phyloP scores from a whole-genome alignment of 192 early-diverging fungal genomes.

The Dimargaris cristalligena region DNA sequence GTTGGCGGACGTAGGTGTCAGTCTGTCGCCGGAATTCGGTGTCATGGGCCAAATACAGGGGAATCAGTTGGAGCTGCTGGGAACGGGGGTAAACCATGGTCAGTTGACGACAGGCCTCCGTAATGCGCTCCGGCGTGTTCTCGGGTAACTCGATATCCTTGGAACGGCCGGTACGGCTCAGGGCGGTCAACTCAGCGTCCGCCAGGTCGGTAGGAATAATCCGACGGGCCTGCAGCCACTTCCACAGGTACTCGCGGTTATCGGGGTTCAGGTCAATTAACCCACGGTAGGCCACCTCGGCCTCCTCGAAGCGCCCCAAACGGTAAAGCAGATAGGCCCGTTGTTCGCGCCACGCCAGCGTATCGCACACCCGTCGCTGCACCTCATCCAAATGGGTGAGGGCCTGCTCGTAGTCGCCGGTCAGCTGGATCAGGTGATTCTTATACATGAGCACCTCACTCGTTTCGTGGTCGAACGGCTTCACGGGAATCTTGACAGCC shows the following conservation, averaged over 20 bases:
- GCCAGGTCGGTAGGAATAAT: conserved; percentile 29
- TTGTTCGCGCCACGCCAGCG: conserved; percentile 53
- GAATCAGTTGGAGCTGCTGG: conserved; percentile 57
- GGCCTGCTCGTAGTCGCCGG: conserved; percentile 55
- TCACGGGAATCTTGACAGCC: conserved; percentile 35
- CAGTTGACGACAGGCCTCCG: conserved; percentile 31
- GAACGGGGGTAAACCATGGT: conserved; percentile 62
- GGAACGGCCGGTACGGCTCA: neutral
- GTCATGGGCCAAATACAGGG: conserved; percentile 57
- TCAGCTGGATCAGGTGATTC: conserved; percentile 70
- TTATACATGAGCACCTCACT: conserved; percentile 79
- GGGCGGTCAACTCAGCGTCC: conserved; percentile 2
- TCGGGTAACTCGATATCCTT: conserved; percentile 15
- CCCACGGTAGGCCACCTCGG: conserved; percentile 53
- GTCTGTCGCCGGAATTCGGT: conserved; percentile 41
- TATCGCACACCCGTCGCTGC: conserved; percentile 55
- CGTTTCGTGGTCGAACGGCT: conserved; percentile 39
- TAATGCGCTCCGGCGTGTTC: conserved; percentile 17
- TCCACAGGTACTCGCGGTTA: conserved; percentile 48
- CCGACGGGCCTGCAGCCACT: conserved; percentile 35
- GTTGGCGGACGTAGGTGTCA: conserved; percentile 46
- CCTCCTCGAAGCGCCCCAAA: conserved; percentile 44
- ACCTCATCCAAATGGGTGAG: conserved; percentile 62
- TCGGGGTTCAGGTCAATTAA: conserved; percentile 75
- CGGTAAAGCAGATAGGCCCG: conserved; percentile 52